Base-by-base conservation (phyloP, 202 grass and related monocot species). In the Dendrocalamus latiflorus region DNA sequence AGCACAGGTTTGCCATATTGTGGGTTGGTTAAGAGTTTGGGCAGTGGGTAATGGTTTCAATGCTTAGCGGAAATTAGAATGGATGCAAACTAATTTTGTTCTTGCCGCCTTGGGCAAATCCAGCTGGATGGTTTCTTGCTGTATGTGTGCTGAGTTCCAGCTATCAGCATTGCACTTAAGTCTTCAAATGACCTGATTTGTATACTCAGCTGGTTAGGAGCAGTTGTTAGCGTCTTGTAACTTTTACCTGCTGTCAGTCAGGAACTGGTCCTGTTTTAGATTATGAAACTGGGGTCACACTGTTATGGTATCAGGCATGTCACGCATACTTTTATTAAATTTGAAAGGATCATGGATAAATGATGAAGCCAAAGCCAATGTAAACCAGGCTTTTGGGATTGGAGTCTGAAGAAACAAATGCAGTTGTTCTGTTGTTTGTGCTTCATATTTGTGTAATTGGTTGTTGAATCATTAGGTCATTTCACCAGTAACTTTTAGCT, bases 231-330 rank as follows among this genome's bases (percentile, higher is more conserved):
- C 30, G 42, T 75, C 13, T 20, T 65, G 33, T 21, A 47, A 42
- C 33, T 65, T n/a, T 74, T 74, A 74, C 33, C 58, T 74, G n/a
- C 57, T 74, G n/a, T 74, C 15, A 64, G 34, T 64, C 24, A 42
- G 77, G 57, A 45, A 73, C 25, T 20, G 51, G 13, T 37, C 37
- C 9, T 69, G 30, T 49, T 80, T 53, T 75, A 66, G 8, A 43
- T 86, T 72, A 11, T 78, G 61, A 73, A 82, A 67, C 11, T 77
- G 37, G 41, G 47, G 21, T 62, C 41, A 10, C 20, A 61, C 70
- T 41, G 55, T 42, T 30, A 69, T 38, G 14, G 18, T 25, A 39
- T 25, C 18, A 21, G 41, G 42, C 24, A 63, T 81, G 53, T 4
- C 61, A 66, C 8, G 3, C 25, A 22, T 81, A 36, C 42, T 79